These are phyloP conservation scores for Phytophthora nicotianae DNA, from an alignment of 352 stramenopile genomes.

Conservation along the genomic window DNA sequence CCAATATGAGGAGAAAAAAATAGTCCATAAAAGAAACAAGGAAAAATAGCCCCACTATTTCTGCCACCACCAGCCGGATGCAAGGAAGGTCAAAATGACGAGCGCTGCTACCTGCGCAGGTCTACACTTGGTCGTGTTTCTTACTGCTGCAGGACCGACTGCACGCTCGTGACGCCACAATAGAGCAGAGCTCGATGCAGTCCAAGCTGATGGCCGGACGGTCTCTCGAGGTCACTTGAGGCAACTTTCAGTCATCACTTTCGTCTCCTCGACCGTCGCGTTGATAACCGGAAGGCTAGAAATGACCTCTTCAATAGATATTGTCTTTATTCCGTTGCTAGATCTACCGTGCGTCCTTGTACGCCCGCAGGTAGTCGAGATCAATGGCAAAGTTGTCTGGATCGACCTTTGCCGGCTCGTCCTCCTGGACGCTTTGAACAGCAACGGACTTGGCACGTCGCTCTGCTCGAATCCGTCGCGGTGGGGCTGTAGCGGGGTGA, in stretches of 20 bases:
- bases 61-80: constrained; percentile 10
- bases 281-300: constrained; percentile 7
- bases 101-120: constrained; percentile 3
- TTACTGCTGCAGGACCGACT: not conserved
- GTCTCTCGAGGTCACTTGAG: constrained; percentile 4
- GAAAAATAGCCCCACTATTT: constrained; percentile 4
- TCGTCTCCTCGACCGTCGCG: constrained; percentile 5
- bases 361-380: constrained; percentile 32
- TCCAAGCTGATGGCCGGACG: not conserved
- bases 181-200: not conserved
- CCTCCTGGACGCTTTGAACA: constrained; percentile 2
- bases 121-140: constrained; percentile 1
- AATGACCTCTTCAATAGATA: constrained; percentile 16
- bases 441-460: constrained; percentile 28
- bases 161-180: constrained; percentile 4
- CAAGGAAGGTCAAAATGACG: constrained; percentile 14
- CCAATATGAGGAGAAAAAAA: too few relatives aligned
- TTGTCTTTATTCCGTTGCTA: not conserved
- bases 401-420: constrained; percentile 7
- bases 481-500: constrained; percentile 23
- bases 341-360: constrained; percentile 33
- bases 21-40: too few relatives aligned
- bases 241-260: constrained; percentile 4
- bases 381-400: constrained; percentile 17
- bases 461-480: constrained; percentile 24